Evolutionary conservation across 441 rosid species (phyloP).

Genomic region (Euphorbia celastroides): DNA sequence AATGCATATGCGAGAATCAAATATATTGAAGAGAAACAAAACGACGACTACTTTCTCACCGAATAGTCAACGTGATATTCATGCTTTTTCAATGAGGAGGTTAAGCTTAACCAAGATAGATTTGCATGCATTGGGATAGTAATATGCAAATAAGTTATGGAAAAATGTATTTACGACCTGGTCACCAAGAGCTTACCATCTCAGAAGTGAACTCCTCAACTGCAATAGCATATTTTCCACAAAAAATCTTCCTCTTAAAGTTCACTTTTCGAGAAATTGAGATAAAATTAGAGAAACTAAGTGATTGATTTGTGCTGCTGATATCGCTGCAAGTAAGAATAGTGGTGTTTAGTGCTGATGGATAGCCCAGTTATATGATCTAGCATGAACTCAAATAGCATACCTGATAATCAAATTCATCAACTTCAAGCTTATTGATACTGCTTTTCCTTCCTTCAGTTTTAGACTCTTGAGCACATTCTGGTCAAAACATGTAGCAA

Average conservation of each 20-base stretch:
- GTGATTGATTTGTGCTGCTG: slow-evolving; percentile 31
- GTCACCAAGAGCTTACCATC: slow-evolving; percentile 32
- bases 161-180: neutral
- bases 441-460: slow-evolving; percentile 57
- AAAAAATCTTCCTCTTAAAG: slow-evolving; percentile 45
- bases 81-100: neutral
- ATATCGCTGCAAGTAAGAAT: slow-evolving; percentile 42
- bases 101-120: neutral
- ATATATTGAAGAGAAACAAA: neutral
- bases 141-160: neutral
- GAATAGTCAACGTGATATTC: too few relatives aligned
- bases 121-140: neutral
- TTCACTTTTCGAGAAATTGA: slow-evolving; percentile 34
- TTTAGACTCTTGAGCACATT: slow-evolving; percentile 46
- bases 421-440: slow-evolving; percentile 44
- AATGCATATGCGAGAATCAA: neutral
- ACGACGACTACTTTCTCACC: neutral
- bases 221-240: slow-evolving; percentile 64
- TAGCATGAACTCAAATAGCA: slow-evolving; percentile 1
- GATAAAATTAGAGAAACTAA: slow-evolving; percentile 32
- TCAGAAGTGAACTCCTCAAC: slow-evolving; percentile 60
- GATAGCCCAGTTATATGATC: neutral
- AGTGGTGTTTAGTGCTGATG: neutral
- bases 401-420: slow-evolving; percentile 51
- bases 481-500: slow-evolving; percentile 83